Percentiles rank a stretch among this genome's conserved stretches.
phyloP scores from a whole-genome alignment of 2,329 filamentous ascomycete species.

The Fusarium setosum region DNA sequence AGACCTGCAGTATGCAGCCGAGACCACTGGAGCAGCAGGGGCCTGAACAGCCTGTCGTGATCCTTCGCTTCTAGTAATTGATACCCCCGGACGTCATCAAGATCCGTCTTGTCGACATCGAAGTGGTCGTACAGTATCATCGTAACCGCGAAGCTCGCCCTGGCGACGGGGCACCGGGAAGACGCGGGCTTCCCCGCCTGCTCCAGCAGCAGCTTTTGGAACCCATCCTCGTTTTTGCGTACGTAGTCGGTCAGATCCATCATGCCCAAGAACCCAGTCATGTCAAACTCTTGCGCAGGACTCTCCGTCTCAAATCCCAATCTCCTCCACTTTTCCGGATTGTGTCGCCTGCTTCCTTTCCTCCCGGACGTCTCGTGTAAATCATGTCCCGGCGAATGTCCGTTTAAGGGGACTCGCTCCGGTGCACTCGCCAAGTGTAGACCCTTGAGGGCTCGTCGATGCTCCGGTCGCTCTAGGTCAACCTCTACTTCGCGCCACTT shows the following conservation, averaged over 20 bases:
- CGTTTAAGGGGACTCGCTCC: constrained; percentile 59
- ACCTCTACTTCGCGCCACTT: constrained; percentile 91
- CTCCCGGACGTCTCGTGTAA: constrained; percentile 51
- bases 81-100: constrained; percentile 82
- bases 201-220: constrained; percentile 91
- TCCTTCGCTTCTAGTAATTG: constrained; percentile 80
- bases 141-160: constrained; percentile 88
- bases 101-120: constrained; percentile 86
- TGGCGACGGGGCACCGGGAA: constrained; percentile 86
- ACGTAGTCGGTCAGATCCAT: constrained; percentile 98
- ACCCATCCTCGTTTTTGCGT: constrained; percentile 89
- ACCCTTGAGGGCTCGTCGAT: constrained; percentile 86
- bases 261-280: constrained; percentile 90
- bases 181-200: constrained; percentile 79
- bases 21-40: constrained; percentile 92
- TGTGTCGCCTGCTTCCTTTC: constrained; percentile 77
- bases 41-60: constrained; percentile 87
- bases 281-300: constrained; percentile 86
- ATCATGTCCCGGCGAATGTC: constrained; percentile 51
- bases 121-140: constrained; percentile 95
- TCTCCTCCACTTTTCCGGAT: constrained; percentile 92
- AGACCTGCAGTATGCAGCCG: constrained; percentile 86
- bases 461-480: constrained; percentile 88
- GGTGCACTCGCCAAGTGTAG: constrained; percentile 86
- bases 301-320: constrained; percentile 93